Base-by-base conservation (phyloP, 2,329 filamentous ascomycete genomes). In the Podosphaera aphanis region DNA sequence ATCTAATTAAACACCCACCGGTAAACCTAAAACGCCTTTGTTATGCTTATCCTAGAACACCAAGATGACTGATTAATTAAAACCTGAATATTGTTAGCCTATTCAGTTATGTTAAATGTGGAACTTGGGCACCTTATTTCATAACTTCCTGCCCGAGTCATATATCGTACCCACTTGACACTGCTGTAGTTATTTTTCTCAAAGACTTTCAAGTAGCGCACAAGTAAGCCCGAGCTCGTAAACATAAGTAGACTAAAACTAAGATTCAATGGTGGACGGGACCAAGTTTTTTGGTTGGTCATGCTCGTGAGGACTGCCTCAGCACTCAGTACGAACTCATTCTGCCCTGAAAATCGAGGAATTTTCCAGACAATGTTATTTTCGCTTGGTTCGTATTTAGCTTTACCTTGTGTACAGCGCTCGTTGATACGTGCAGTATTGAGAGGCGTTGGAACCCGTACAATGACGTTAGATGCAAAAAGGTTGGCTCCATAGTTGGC, bases 321-420 rank as follows among this genome's bases (percentile, higher is more conserved):
- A 8, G 90, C 90, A 55, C 81, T 92, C 48, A 98, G 69, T 11
- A 98, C 88, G 52, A 80, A 98, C 63, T 98, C 90, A 64, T 80
- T 88, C 64, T 94, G 85, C n/a, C 90, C 90, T 0, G 86, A 90
- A 64, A 98, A 98, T n/a, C 90, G 74, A 11, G 86, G 81, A 53
- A 98, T 95, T 70, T 94, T 95, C 90, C 90, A 98, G 11, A 95
- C 81, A 52, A 98, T 95, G 58, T 88, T 84, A 67, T 98, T 98
- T 60, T 94, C 86, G 51, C 86, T 83, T 0, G 90, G 92, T 64
- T 98, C 92, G 63, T 98, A 98, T 64, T 94, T 95, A 48, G 90
- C 90, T 61, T 94, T 93, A 49, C 90, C 92, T 63, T 95, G 86
- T 1, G 82, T 90, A 50, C 86, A 92, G 43, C 90, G 77, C 64